Percentiles rank a stretch among this genome's conserved stretches.
These are phyloP conservation scores for Euphrasia confusa DNA, from an alignment of 257 asterid genomes.

Conservation along the genomic window DNA sequence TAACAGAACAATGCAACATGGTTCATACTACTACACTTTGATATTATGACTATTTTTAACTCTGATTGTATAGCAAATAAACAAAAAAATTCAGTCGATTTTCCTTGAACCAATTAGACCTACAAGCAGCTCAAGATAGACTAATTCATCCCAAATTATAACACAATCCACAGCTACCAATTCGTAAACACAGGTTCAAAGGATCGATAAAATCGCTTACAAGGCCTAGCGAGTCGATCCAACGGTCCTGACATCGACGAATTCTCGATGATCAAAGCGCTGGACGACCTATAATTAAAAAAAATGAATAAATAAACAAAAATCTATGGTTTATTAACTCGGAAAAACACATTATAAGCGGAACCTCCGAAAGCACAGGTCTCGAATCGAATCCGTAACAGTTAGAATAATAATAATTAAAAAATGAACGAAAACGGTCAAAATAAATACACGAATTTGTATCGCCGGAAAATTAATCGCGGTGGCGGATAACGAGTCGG, in stretches of 20 bases:
- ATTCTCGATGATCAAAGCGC: constrained; percentile 21
- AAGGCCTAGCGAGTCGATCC: constrained; percentile 88
- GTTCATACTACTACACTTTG: no score
- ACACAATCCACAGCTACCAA: not conserved
- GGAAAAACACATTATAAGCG: no score
- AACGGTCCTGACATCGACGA: constrained; percentile 81
- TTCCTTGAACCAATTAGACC: not conserved
- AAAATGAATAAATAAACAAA: no score
- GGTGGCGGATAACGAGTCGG: constrained; percentile 16
- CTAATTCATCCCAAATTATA: constrained; percentile 2
- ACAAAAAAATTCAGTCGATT: not conserved
- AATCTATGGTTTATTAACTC: no score
- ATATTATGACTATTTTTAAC: no score
- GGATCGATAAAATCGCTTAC: constrained; percentile 37
- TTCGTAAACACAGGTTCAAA: constrained; percentile 17
- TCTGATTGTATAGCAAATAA: no score
- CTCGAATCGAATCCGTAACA: no score
- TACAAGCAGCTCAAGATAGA: constrained; percentile 1
- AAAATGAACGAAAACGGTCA: constrained; percentile 23
- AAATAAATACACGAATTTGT: constrained; percentile 17
- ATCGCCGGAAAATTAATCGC: constrained; percentile 41
- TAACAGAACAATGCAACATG: no score
- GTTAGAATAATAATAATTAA: no score
- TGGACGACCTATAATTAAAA: constrained; percentile 18
- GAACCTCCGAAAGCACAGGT: no score